Percentiles rank a stretch among this genome's conserved stretches.
These are phyloP conservation scores for Aspergillus niger DNA, from an alignment of 2,329 filamentous ascomycete genomes.

Conservation along the genomic window DNA sequence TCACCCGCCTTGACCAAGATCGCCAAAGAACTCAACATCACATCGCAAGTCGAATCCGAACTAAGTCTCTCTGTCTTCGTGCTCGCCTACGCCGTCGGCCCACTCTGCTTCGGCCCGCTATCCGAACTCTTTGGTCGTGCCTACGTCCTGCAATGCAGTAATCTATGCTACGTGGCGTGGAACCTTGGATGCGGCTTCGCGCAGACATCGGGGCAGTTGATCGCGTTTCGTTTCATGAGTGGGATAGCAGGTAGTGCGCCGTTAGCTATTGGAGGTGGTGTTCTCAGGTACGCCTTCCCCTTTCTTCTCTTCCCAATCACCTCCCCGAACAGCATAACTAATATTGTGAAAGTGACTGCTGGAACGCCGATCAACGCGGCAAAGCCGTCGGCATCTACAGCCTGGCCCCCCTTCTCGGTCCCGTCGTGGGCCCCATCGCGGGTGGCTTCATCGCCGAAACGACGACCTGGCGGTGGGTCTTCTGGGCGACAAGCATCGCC, in stretches of 20 bases:
- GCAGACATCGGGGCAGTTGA: constrained; percentile 28
- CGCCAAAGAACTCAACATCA: constrained; percentile 54
- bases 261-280: constrained; percentile 34
- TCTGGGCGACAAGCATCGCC: constrained; percentile 65
- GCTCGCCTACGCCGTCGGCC: constrained; percentile 50
- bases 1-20: constrained; percentile 55
- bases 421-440: not conserved
- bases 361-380: not conserved
- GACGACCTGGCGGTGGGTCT: constrained; percentile 33
- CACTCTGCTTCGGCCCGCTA: constrained; percentile 16
- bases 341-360: not conserved
- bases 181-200: constrained; percentile 39
- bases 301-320: not conserved
- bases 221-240: constrained; percentile 60
- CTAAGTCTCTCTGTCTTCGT: constrained; percentile 58
- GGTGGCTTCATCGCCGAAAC: not conserved
- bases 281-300: constrained; percentile 42
- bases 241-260: constrained; percentile 59
- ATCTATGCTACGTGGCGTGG: constrained; percentile 19
- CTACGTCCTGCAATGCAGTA: constrained; percentile 16
- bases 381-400: not conserved
- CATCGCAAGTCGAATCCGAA: constrained; percentile 44
- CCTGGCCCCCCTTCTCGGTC: not conserved
- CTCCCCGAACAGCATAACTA: not conserved
- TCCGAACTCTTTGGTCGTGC: constrained; percentile 21